These are phyloP conservation scores for Calonectria hawksworthii DNA, from an alignment of 2,329 filamentous ascomycete genomes.

Conservation along the genomic window DNA sequence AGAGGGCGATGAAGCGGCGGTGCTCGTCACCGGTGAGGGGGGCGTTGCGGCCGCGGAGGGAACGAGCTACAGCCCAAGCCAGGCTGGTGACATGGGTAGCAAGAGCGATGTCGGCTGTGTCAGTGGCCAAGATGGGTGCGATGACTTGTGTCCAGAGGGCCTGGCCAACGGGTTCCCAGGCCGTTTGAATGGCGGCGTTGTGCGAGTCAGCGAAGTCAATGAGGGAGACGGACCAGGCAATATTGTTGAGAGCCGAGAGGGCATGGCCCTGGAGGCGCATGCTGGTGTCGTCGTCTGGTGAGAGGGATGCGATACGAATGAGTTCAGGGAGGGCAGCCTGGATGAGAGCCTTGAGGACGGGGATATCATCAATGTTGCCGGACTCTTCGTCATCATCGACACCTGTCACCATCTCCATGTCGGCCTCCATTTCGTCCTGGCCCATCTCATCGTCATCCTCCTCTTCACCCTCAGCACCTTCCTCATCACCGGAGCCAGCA, in stretches of 20 bases:
- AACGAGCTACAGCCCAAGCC: slow-evolving; percentile 75
- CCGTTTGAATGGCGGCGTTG: slow-evolving; percentile 64
- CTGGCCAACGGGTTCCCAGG: slow-evolving; percentile 68
- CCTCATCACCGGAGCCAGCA: slow-evolving; percentile 53
- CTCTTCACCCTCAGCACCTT: slow-evolving; percentile 55
- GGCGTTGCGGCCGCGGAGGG: slow-evolving; percentile 61
- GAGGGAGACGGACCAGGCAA: slow-evolving; percentile 75
- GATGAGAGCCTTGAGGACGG: slow-evolving; percentile 63
- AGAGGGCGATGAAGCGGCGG: slow-evolving; percentile 74
- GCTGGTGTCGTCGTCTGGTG: slow-evolving; percentile 56
- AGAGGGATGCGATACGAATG: slow-evolving; percentile 60
- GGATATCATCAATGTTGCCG: slow-evolving; percentile 63
- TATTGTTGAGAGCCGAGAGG: slow-evolving; percentile 75
- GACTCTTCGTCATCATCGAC: slow-evolving; percentile 57
- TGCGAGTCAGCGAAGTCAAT: slow-evolving; percentile 70
- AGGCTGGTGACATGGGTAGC: slow-evolving; percentile 75
- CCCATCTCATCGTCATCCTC: slow-evolving; percentile 68
- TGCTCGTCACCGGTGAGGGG: slow-evolving; percentile 68
- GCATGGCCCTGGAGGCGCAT: slow-evolving; percentile 66
- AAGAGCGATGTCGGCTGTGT: slow-evolving; percentile 72
- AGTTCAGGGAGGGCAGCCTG: slow-evolving; percentile 57
- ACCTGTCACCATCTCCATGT: slow-evolving; percentile 75
- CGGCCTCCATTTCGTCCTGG: slow-evolving; percentile 70
- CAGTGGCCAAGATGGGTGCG: slow-evolving; percentile 68
- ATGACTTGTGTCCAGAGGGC: slow-evolving; percentile 71